Percentiles rank a stretch among this genome's conserved stretches.
phyloP scores from a whole-genome alignment of 192 early-diverging fungal species.

The Paraglomus brasilianum region DNA sequence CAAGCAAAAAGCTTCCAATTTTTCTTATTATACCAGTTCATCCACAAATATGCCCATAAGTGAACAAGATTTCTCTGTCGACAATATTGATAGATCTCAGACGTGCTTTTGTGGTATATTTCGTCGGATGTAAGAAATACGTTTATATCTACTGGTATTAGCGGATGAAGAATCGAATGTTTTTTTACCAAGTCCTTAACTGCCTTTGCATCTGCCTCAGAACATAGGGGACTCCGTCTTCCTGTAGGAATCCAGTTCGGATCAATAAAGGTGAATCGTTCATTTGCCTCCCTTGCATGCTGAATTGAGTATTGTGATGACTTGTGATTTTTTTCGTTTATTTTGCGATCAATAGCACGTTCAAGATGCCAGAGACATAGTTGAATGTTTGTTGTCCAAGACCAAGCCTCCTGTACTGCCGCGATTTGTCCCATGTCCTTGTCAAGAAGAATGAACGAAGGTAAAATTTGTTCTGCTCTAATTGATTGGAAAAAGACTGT shows the following conservation, averaged over 20 bases:
- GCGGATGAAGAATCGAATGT: neutral
- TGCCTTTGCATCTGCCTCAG: neutral
- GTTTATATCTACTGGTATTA: slow-evolving; percentile 2
- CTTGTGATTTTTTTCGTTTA: slow-evolving; percentile 15
- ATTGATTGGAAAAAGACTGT: neutral
- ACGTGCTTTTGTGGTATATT: neutral
- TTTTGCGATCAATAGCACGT: neutral
- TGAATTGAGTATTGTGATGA: neutral
- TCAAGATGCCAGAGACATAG: slow-evolving; percentile 15
- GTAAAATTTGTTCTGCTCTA: neutral
- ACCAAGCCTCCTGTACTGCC: slow-evolving; percentile 11
- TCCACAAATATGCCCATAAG: neutral
- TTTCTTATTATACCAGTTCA: slow-evolving; percentile 9
- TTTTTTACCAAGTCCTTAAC: slow-evolving; percentile 10
- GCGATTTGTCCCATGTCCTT: slow-evolving; percentile 8
- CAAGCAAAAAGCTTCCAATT: neutral
- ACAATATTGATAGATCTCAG: slow-evolving; percentile 12
- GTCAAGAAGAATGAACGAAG: slow-evolving; percentile 4
- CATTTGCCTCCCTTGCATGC: neutral
- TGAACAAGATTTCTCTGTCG: neutral
- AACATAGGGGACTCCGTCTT: neutral
- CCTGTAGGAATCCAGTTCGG: neutral
- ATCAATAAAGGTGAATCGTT: slow-evolving; percentile 21
- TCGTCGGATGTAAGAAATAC: neutral
- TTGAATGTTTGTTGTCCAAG: slow-evolving; percentile 8